A percentile compares a stretch with the other conserved stretches of the same genome.
Conservation (phyloP, 2,329 filamentous ascomycete species). For the Fusarium euwallaceae region DNA sequence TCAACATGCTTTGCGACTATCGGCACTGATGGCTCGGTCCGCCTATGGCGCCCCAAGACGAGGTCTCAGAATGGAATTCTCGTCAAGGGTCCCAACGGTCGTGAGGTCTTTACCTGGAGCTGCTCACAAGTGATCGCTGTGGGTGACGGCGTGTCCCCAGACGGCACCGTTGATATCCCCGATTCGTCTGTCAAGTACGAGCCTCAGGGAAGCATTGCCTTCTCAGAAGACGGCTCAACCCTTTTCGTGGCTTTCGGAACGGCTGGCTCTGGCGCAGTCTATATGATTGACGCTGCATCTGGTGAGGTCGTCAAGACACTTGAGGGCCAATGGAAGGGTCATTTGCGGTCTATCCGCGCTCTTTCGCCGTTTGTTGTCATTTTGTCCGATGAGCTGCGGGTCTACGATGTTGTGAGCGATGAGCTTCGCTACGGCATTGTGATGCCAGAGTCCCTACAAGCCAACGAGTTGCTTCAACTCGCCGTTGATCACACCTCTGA, state of each 20-base stretch:
- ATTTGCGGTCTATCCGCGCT: constrained; percentile 77
- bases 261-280: constrained; percentile 71
- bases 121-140: constrained; percentile 72
- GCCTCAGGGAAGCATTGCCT: constrained; percentile 76
- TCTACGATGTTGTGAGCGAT: constrained; percentile 89
- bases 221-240: constrained; percentile 87
- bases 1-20: constrained; percentile 84
- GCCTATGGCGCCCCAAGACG: constrained; percentile 83
- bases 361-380: constrained; percentile 81
- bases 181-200: constrained; percentile 48
- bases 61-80: constrained; percentile 77
- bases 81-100: constrained; percentile 68
- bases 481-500: constrained; percentile 76
- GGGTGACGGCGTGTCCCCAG: constrained; percentile 63
- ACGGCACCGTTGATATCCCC: constrained; percentile 48
- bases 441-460: constrained; percentile 60
- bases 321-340: constrained; percentile 74
- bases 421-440: constrained; percentile 76
- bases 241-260: constrained; percentile 76
- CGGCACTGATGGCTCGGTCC: constrained; percentile 82
- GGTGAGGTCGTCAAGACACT: constrained; percentile 77
- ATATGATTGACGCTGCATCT: constrained; percentile 80
- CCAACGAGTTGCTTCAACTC: constrained; percentile 70
- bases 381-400: constrained; percentile 78
- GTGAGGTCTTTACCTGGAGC: constrained; percentile 79